Percentiles rank a stretch among this genome's conserved stretches.
Conservation (phyloP, 2,329 filamentous ascomycete species). For the Hypocreales sp. region DNA sequence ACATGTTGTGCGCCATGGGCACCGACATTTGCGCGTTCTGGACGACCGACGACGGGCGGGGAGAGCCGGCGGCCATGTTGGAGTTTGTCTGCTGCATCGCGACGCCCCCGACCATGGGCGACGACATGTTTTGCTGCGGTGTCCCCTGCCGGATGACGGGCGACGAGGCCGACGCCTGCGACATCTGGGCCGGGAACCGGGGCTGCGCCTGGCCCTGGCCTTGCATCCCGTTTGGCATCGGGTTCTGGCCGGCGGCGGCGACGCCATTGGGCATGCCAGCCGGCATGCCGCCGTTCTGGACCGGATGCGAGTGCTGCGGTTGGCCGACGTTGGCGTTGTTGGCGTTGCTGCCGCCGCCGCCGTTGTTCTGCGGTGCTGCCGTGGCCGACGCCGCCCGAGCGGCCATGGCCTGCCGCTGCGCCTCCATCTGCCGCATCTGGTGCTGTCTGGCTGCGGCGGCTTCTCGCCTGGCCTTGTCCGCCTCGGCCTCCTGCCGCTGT, state of each 20-base stretch:
- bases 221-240: slow-evolving; percentile 23
- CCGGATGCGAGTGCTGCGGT: slow-evolving; percentile 18
- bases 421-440: slow-evolving; percentile 19
- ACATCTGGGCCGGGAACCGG: slow-evolving; percentile 38
- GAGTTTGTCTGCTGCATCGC: slow-evolving; percentile 52
- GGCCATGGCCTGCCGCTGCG: slow-evolving; percentile 17
- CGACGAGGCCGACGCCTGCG: slow-evolving; percentile 51
- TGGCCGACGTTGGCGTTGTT: slow-evolving; percentile 11
- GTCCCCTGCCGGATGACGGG: slow-evolving; percentile 49
- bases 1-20: slow-evolving; percentile 48
- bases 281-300: slow-evolving; percentile 20
- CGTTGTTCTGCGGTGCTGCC: slow-evolving; percentile 5
- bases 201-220: slow-evolving; percentile 22
- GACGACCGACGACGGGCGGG: slow-evolving; percentile 49
- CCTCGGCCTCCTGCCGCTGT: slow-evolving; percentile 28
- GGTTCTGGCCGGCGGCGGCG: slow-evolving; percentile 12
- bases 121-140: slow-evolving; percentile 44
- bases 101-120: slow-evolving; percentile 45
- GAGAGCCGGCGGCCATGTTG: slow-evolving; percentile 52
- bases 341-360: slow-evolving; percentile 5
- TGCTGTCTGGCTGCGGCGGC: slow-evolving; percentile 18
- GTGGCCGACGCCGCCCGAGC: slow-evolving; percentile 8
- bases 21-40: slow-evolving; percentile 43
- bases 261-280: slow-evolving; percentile 24
- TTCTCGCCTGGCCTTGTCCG: slow-evolving; percentile 24